Evolutionary conservation across 202 grass and related monocot genomes (phyloP).

Genomic region (Panicum hallii): DNA sequence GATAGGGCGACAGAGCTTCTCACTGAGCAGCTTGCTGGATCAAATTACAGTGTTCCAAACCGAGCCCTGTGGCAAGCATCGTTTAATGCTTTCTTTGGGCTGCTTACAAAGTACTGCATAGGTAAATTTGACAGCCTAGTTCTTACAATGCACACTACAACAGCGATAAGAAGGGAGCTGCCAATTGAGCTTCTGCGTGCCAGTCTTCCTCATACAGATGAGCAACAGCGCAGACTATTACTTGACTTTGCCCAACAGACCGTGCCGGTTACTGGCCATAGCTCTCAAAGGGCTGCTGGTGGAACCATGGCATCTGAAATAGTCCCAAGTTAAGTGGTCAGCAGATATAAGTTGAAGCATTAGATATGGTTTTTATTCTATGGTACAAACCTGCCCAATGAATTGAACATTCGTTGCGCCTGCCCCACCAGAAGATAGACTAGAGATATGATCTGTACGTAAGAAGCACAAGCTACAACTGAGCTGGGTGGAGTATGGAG

Average conservation of each 20-base stretch:
- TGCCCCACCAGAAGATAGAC: background rate
- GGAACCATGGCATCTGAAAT: conserved; percentile 44
- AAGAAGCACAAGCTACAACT: background rate
- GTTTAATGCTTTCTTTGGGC: conserved; percentile 76
- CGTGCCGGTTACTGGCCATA: conserved; percentile 43
- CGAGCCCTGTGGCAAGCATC: conserved; percentile 77
- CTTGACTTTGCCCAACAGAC: conserved; percentile 74
- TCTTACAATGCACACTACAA: conserved; percentile 45
- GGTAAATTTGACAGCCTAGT: conserved; percentile 74
- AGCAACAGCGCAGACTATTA: conserved; percentile 69
- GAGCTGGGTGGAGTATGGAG: background rate
- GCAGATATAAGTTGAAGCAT: conserved; percentile 1
- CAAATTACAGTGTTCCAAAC: conserved; percentile 48
- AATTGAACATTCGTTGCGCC: background rate
- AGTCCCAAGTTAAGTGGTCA: conserved; percentile 48
- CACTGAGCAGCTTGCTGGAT: conserved; percentile 50
- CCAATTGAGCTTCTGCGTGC: conserved; percentile 83
- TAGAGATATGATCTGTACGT: background rate
- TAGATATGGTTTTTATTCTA: background rate
- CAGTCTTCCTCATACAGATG: conserved; percentile 88
- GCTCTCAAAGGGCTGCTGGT: conserved; percentile 39
- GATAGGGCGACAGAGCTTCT: conserved; percentile 72
- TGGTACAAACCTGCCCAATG: background rate
- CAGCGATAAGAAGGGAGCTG: conserved; percentile 65
- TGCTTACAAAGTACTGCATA: conserved; percentile 70